A percentile compares a stretch with the other conserved stretches of the same genome.
These are phyloP conservation scores for Cladochytrium tenue DNA, from an alignment of 371 early-diverging fungal species.

Conservation along the genomic window DNA sequence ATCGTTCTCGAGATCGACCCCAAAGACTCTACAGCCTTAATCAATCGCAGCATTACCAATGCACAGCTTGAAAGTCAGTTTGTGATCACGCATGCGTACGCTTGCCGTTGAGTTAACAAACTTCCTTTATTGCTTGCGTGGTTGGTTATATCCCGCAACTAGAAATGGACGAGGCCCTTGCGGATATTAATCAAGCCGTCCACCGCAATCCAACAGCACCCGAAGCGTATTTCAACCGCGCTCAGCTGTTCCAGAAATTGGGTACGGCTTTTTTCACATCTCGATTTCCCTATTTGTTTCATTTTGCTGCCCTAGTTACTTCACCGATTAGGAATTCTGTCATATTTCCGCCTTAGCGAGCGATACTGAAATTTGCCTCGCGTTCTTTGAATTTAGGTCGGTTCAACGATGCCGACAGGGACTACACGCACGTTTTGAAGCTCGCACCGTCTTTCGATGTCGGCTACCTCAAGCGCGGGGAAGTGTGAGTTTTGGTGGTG, in stretches of 20 bases:
- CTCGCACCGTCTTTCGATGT: conserved; percentile 35
- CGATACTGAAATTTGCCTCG: too few species aligned
- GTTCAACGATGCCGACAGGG: conserved; percentile 32
- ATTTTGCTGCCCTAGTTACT: too few species aligned
- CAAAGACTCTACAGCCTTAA: conserved; percentile 27
- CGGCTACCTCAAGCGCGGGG: conserved; percentile 40
- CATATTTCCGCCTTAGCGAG: neutral
- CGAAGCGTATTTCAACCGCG: conserved; percentile 42
- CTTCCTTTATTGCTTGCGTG: too few species aligned
- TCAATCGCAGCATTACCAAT: conserved; percentile 48
- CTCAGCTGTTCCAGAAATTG: conserved; percentile 32
- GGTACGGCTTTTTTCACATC: too few species aligned
- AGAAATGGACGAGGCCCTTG: conserved; percentile 33
- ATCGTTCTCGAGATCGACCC: conserved; percentile 27
- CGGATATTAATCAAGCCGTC: conserved; percentile 32
- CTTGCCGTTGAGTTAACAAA: neutral
- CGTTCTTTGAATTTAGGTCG: too few species aligned
- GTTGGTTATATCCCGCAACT: too few species aligned
- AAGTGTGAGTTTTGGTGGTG: conserved; percentile 40
- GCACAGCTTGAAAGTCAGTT: conserved; percentile 35
- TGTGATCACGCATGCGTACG: neutral
- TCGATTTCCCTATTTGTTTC: too few species aligned
- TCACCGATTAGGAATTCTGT: too few species aligned
- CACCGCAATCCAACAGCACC: conserved; percentile 25
- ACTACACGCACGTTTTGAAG: conserved; percentile 36